Percentiles rank a stretch among this genome's conserved stretches.
Evolutionary conservation across 106 monocot genomes (phyloP).

Genomic region (Acanthochlamys bracteata): DNA sequence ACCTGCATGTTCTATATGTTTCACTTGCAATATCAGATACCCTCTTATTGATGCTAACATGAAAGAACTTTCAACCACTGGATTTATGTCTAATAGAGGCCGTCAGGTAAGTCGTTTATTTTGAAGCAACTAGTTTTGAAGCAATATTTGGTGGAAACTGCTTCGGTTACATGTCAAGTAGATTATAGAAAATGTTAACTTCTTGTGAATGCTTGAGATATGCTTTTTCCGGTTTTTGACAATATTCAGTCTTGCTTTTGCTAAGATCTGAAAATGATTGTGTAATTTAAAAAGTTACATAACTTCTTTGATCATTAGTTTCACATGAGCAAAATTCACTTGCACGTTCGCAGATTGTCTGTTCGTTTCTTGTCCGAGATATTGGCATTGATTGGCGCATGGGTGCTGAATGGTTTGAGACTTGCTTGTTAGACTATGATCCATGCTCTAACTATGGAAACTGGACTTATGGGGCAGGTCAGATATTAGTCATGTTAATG

Average conservation of each 20-base stretch:
- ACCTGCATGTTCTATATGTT: neutral
- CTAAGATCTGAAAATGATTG: too few relatives aligned
- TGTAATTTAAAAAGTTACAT: too few relatives aligned
- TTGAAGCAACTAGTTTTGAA: too few relatives aligned
- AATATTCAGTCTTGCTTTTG: too few relatives aligned
- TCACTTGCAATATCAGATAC: constrained; percentile 36
- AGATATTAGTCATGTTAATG: neutral
- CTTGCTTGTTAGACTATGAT: constrained; percentile 82
- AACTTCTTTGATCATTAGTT: too few relatives aligned
- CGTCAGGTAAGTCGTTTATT: constrained; percentile 55
- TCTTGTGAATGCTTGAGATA: too few relatives aligned
- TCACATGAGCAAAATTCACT: too few relatives aligned
- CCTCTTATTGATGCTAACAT: constrained; percentile 97
- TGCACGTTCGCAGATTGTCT: constrained; percentile 85
- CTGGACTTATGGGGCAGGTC: constrained; percentile 98
- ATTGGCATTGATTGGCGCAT: constrained; percentile 96
- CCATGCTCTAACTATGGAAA: constrained; percentile 98
- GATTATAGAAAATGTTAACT: too few relatives aligned
- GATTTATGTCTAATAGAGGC: constrained; percentile 96
- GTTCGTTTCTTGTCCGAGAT: constrained; percentile 90
- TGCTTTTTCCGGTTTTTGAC: too few relatives aligned
- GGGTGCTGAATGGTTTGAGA: constrained; percentile 97
- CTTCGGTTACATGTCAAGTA: too few relatives aligned
- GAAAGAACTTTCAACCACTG: constrained; percentile 78
- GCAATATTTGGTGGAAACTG: too few relatives aligned